Conservation (phyloP, 2,329 filamentous ascomycete species). For the Penicillium rolfsii region DNA sequence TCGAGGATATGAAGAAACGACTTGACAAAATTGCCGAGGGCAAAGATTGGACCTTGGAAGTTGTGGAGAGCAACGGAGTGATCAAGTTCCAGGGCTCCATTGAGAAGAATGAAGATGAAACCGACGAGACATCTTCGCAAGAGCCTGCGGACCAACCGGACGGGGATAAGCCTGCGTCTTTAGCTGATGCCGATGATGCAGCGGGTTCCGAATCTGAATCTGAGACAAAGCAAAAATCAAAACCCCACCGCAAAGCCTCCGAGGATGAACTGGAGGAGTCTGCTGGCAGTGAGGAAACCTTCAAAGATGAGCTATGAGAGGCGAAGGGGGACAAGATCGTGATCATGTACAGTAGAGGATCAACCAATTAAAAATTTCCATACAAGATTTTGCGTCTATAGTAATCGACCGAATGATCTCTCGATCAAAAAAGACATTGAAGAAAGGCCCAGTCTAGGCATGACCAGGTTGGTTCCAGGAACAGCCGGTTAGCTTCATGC, state of each 20-base stretch:
- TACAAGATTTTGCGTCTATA: too few relatives aligned
- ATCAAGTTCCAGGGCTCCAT: slow-evolving; percentile 72
- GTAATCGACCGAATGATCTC: neutral
- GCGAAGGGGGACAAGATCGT: neutral
- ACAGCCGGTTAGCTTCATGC: slow-evolving; percentile 27
- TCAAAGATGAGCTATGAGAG: slow-evolving; percentile 45
- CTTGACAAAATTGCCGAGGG: slow-evolving; percentile 70
- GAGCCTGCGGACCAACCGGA: slow-evolving; percentile 14
- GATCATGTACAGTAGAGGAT: slow-evolving; percentile 20
- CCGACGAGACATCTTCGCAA: slow-evolving; percentile 31
- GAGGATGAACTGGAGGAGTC: slow-evolving; percentile 10
- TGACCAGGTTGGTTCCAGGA: slow-evolving; percentile 1
- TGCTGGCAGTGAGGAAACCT: slow-evolving; percentile 45
- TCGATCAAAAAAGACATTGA: neutral
- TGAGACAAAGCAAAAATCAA: slow-evolving; percentile 12
- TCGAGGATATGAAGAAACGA: slow-evolving; percentile 70
- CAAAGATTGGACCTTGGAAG: slow-evolving; percentile 77
- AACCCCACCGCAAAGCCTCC: neutral
- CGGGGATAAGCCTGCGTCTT: slow-evolving; percentile 15
- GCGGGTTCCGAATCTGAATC: slow-evolving; percentile 25
- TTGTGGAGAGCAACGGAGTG: slow-evolving; percentile 69
- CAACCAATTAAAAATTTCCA: neutral
- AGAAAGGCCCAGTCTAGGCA: neutral
- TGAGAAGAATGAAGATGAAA: slow-evolving; percentile 60
- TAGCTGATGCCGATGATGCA: slow-evolving; percentile 23